Percentiles rank a stretch among this genome's conserved stretches.
Conservation (phyloP, 2,329 filamentous ascomycete species). For the Phaeosphaeria sp. region DNA sequence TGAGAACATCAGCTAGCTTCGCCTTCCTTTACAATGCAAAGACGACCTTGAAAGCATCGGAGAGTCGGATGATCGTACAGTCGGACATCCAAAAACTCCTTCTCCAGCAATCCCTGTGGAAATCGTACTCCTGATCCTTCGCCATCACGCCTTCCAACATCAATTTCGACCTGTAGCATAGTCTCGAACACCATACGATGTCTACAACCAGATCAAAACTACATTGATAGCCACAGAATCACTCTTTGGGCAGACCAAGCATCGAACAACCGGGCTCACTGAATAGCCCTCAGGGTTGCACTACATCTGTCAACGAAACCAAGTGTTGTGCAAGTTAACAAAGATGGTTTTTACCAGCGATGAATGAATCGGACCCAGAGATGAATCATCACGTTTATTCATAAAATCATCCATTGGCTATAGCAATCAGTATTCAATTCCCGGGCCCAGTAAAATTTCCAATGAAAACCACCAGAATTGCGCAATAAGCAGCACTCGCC, state of each 20-base stretch:
- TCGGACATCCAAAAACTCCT: neutral
- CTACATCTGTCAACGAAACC: too few relatives aligned
- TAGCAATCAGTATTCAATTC: conserved; percentile 17
- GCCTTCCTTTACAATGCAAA: neutral
- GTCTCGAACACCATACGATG: neutral
- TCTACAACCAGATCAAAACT: neutral
- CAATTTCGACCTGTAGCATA: neutral
- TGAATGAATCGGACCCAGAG: too few relatives aligned
- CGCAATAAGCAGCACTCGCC: conserved; percentile 49
- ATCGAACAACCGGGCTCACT: too few relatives aligned
- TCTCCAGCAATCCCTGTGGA: neutral
- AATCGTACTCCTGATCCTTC: neutral
- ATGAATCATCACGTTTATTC: neutral
- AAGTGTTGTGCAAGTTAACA: too few relatives aligned
- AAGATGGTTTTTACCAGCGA: too few relatives aligned
- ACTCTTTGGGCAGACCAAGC: neutral
- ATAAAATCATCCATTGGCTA: neutral
- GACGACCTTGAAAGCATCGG: neutral
- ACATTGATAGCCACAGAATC: neutral
- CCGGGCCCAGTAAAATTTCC: conserved; percentile 47
- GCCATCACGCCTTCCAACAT: neutral
- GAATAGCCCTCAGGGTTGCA: too few relatives aligned
- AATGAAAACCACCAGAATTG: conserved; percentile 50
- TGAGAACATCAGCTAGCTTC: neutral
- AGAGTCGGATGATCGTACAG: neutral